A percentile compares a stretch with the other conserved stretches of the same genome.
Conservation (phyloP, 805 yeast species). For the Deakozyma indianensis region DNA sequence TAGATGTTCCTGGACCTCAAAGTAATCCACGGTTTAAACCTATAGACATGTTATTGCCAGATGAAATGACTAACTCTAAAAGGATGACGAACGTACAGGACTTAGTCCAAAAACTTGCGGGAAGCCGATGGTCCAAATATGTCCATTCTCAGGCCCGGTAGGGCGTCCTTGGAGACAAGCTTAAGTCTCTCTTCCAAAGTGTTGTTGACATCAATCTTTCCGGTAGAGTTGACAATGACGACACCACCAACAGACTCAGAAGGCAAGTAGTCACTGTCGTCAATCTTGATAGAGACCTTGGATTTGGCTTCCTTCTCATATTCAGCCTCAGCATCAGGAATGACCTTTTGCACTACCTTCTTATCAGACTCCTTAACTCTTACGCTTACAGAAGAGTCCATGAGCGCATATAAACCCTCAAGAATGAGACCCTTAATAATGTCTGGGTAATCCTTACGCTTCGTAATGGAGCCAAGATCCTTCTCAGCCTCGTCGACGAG, state of each 20-base stretch:
- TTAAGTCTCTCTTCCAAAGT: slow-evolving; percentile 90
- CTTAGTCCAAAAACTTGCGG: slow-evolving; percentile 84
- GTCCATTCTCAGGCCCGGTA: slow-evolving; percentile 86
- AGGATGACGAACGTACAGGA: no score
- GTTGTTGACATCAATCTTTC: slow-evolving; percentile 81
- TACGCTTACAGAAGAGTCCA: slow-evolving; percentile 55
- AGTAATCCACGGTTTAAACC: no score
- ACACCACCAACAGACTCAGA: slow-evolving; percentile 76
- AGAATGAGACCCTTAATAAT: slow-evolving; percentile 65
- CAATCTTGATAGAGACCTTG: slow-evolving; percentile 39
- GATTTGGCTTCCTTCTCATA: slow-evolving; percentile 51
- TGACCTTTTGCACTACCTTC: slow-evolving; percentile 43
- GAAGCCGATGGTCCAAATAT: slow-evolving; percentile 57
- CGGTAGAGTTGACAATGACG: slow-evolving; percentile 49
- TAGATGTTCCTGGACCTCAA: no score
- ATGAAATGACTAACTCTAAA: no score
- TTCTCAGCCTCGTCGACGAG: slow-evolving; percentile 58
- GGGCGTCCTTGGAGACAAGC: slow-evolving; percentile 64
- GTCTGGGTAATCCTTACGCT: slow-evolving; percentile 50
- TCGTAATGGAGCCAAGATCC: slow-evolving; percentile 43
- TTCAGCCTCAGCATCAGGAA: slow-evolving; percentile 43
- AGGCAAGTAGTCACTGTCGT: slow-evolving; percentile 46
- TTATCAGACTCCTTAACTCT: slow-evolving; percentile 57
- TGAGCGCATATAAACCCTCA: slow-evolving; percentile 49
- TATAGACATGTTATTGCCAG: no score